phyloP scores from a whole-genome alignment of 2,329 filamentous ascomycete species.

The Blumeria hordei region DNA sequence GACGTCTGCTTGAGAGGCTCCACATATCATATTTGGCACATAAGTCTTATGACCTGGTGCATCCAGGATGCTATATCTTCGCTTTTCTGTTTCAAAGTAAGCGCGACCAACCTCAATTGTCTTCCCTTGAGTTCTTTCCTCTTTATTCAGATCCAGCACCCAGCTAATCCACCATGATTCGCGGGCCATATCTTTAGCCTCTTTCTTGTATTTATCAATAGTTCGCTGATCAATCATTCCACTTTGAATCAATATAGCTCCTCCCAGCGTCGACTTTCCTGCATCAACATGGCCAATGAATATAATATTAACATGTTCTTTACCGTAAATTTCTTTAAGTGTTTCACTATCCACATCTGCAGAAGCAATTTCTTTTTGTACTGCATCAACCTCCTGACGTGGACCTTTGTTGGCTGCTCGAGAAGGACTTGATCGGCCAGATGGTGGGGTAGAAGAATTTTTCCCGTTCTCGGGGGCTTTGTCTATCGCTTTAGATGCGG shows the following conservation, averaged over 20 bases:
- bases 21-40: slow-evolving; percentile 94
- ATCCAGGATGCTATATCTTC: slow-evolving; percentile 87
- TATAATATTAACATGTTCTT: slow-evolving; percentile 81
- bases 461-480: slow-evolving; percentile 43
- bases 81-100: slow-evolving; percentile 92
- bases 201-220: slow-evolving; percentile 91
- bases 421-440: slow-evolving; percentile 60
- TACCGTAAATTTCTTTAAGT: slow-evolving; percentile 86
- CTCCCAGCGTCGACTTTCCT: slow-evolving; percentile 88
- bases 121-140: slow-evolving; percentile 90
- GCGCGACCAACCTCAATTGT: slow-evolving; percentile 92
- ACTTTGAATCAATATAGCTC: slow-evolving; percentile 74
- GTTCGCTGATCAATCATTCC: slow-evolving; percentile 99
- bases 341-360: slow-evolving; percentile 61
- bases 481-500: slow-evolving; percentile 72
- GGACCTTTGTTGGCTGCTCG: slow-evolving; percentile 29
- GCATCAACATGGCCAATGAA: slow-evolving; percentile 98
- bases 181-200: slow-evolving; percentile 85
- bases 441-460: slow-evolving; percentile 59
- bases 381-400: slow-evolving; percentile 50
- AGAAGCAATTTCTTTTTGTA: slow-evolving; percentile 41
- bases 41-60: slow-evolving; percentile 96
- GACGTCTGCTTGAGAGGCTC: slow-evolving; percentile 77
- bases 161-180: slow-evolving; percentile 98
- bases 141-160: slow-evolving; percentile 91